Evolutionary conservation across 805 yeast species (phyloP), one percentile per base, ranked within the genome.

Genomic region (Saccharomycopsis fodiens): DNA sequence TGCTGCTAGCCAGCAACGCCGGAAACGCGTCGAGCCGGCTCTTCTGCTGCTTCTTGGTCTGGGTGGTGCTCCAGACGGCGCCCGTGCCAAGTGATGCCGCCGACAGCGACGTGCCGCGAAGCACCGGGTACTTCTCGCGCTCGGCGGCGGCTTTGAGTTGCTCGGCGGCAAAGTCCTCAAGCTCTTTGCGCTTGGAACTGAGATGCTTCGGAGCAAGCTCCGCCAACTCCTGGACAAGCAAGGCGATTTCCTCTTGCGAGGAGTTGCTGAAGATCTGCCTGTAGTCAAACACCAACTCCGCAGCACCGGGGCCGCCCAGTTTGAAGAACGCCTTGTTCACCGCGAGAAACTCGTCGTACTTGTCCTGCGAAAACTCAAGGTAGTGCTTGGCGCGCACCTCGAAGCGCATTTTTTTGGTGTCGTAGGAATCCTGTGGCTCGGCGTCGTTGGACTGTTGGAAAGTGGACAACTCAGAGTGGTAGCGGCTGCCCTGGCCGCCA

Each of bases 301-400:
- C 51, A 0, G 82, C 79, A 4, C 70, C 59, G 1, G 82, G 53
- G 17, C 66, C 63, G 35, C 69, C 69, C 12, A 29, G 39, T 23
- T 69, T 60, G 32, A 69, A 67, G 57, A 65, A 85, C 8, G 64
- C 57, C 16, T 63, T 63, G 55, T 81, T 83, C 12, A 75, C 50
- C 1, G 63, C 60, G 21, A 63, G 58, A 59, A 86, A 87, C 42
- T 64, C 57, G 6, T 66, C 65, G 52, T 79, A 68, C 6, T 67
- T 67, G 4, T 62, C 59, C 10, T 60, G 60, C 23, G 79, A 69
- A 53, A 81, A 78, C 42, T 76, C 70, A 43, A 85, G 63, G 58
- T 86, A 85, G 59, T 84, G 88, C 58, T 82, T 79, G 1, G 95
- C 96, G 57, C 96, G 70, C 59, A 86, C 95, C 52, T 84, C 91